These are phyloP conservation scores for Pontederia crassipes DNA, from an alignment of 176 grass and related monocot genomes.

Conservation along the genomic window DNA sequence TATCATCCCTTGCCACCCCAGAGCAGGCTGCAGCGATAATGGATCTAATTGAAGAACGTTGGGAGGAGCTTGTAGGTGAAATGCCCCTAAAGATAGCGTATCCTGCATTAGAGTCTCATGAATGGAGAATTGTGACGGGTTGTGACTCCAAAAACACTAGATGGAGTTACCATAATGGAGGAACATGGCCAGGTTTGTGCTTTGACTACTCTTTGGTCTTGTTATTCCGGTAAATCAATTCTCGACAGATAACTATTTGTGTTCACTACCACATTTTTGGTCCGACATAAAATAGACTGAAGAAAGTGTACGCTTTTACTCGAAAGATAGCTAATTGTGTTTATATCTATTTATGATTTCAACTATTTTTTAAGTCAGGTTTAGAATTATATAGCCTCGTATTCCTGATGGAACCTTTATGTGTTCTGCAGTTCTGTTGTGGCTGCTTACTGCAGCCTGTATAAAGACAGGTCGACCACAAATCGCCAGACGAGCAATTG, in stretches of 20 bases:
- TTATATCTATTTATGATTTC: too few species aligned
- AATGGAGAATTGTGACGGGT: conserved; percentile 87
- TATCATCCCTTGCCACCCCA: conserved; percentile 80
- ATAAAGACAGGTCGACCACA: conserved; percentile 87
- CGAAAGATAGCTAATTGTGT: too few species aligned
- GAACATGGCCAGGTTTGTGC: conserved; percentile 84
- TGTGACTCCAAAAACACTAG: conserved; percentile 90
- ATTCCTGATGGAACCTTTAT: neutral
- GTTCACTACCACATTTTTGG: neutral
- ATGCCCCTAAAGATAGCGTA: conserved; percentile 88
- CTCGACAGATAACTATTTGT: neutral
- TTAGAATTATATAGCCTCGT: neutral
- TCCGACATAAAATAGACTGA: too few species aligned
- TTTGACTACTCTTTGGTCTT: neutral
- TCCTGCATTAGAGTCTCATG: conserved; percentile 80
- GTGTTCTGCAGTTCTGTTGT: conserved; percentile 70
- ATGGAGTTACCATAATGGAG: conserved; percentile 97
- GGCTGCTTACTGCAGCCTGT: conserved; percentile 84
- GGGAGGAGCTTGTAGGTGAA: conserved; percentile 91
- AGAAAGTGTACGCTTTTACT: too few species aligned
- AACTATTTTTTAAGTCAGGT: too few species aligned
- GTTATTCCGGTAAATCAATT: neutral
- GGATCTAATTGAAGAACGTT: conserved; percentile 82
- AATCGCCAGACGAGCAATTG: conserved; percentile 75
- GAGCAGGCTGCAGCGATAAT: conserved; percentile 87